phyloP scores from a whole-genome alignment of 768 basidiomycete genomes.

The Rubroboletus pulcherrimus region DNA sequence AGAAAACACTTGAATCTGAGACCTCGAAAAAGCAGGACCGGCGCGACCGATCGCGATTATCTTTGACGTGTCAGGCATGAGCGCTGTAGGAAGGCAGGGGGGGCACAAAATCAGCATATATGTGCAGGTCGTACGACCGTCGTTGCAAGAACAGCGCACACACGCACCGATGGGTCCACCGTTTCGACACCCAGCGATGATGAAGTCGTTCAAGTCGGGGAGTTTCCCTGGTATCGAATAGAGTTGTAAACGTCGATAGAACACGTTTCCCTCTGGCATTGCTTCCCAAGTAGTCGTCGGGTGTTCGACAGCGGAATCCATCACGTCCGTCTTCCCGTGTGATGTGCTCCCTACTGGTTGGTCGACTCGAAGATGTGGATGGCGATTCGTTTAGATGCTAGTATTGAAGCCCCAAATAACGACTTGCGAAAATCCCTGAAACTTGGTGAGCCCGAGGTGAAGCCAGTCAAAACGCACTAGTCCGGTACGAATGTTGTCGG shows the following conservation, averaged over 20 bases:
- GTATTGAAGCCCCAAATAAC: not conserved
- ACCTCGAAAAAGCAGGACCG: constrained; percentile 56
- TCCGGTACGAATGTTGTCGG: not conserved
- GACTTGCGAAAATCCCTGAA: not conserved
- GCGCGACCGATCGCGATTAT: constrained; percentile 65
- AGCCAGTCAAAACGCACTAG: not conserved
- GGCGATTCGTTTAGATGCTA: not conserved
- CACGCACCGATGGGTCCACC: constrained; percentile 83
- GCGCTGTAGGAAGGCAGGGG: constrained; percentile 44
- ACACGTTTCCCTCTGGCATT: constrained; percentile 82
- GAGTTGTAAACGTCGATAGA: constrained; percentile 81
- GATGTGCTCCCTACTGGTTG: not conserved
- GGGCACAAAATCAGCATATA: not conserved
- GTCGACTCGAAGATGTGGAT: not conserved
- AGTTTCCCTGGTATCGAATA: constrained; percentile 81
- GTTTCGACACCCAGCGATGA: constrained; percentile 76
- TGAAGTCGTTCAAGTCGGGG: constrained; percentile 73
- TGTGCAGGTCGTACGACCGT: not conserved
- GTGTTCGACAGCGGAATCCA: constrained; percentile 52
- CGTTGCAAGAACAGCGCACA: not conserved
- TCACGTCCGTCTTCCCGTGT: constrained; percentile 5
- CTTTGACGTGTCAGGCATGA: constrained; percentile 84
- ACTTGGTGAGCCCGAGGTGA: not conserved
- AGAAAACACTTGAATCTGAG: constrained; percentile 86
- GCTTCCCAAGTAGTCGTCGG: constrained; percentile 87